A percentile compares a stretch with the other conserved stretches of the same genome.
phyloP scores from a whole-genome alignment of 106 monocot genomes.

The Cymbidium sinense region DNA sequence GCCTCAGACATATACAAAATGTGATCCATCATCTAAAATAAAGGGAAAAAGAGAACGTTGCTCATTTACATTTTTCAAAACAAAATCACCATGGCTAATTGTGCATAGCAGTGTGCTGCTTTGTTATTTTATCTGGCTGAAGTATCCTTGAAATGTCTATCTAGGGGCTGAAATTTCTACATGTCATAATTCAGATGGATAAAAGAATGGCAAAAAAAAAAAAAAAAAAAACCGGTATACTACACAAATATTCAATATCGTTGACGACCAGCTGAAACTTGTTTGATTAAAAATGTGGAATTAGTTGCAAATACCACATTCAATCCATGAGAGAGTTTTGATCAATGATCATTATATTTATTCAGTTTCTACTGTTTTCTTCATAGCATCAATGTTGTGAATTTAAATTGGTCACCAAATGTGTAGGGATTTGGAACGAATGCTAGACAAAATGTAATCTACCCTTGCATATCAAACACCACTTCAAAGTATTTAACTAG shows the following conservation, averaged over 20 bases:
- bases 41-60: too few relatives aligned
- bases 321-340: background rate
- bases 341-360: too few relatives aligned
- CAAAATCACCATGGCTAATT: too few relatives aligned
- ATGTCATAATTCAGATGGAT: background rate
- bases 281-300: background rate
- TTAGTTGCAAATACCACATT: background rate
- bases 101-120: too few relatives aligned
- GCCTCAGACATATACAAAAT: too few relatives aligned
- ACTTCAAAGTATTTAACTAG: background rate
- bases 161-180: background rate
- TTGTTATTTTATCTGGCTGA: too few relatives aligned
- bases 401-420: background rate
- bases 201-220: background rate
- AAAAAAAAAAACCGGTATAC: background rate
- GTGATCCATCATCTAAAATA: too few relatives aligned
- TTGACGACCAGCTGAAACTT: background rate
- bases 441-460: background rate
- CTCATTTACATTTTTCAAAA: too few relatives aligned
- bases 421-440: background rate
- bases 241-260: background rate
- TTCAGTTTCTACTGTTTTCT: background rate
- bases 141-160: too few relatives aligned
- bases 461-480: background rate
- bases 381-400: background rate